Percentiles rank a stretch among this genome's conserved stretches.
phyloP scores from a whole-genome alignment of 352 stramenopile genomes.

The Phytophthora podocarpi region DNA sequence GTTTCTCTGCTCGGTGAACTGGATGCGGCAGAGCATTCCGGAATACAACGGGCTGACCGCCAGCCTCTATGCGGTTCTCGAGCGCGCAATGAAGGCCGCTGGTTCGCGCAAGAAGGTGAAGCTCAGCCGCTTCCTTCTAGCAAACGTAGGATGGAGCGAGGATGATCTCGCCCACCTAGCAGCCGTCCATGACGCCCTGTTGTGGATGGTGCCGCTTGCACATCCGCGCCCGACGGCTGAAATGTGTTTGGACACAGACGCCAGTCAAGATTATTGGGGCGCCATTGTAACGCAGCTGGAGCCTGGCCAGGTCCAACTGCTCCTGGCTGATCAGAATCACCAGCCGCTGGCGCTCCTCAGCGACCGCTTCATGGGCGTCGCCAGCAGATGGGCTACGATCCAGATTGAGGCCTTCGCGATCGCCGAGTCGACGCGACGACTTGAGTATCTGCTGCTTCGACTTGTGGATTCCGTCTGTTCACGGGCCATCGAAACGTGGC shows the following conservation, averaged over 20 bases:
- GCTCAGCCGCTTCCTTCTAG: conserved; percentile 8
- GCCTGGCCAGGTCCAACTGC: not conserved
- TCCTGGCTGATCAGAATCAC: conserved; percentile 1
- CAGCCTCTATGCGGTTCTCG: conserved; percentile 1
- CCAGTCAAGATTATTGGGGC: not conserved
- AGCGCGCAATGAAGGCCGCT: conserved; percentile 1
- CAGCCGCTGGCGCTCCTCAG: conserved; percentile 1
- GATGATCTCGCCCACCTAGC: conserved; percentile 16
- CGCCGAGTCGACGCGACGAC: not conserved
- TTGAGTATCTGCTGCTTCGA: conserved; percentile 13
- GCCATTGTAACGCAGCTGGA: not conserved
- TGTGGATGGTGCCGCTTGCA: conserved; percentile 24
- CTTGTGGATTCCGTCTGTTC: conserved; percentile 16
- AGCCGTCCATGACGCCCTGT: too few species aligned
- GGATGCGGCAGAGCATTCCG: conserved; percentile 41
- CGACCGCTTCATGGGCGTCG: not conserved
- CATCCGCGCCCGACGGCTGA: not conserved
- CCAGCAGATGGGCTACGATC: not conserved
- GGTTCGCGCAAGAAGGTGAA: conserved; percentile 22
- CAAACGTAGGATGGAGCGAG: conserved; percentile 7
- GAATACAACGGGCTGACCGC: conserved; percentile 14
- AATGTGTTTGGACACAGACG: conserved; percentile 9
- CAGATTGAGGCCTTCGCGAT: too few species aligned
- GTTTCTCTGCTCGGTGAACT: too few species aligned
- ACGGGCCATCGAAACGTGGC: conserved; percentile 24